Evolutionary conservation across 1,284 basidiomycete genomes (phyloP), one percentile per base, ranked within the genome.

Genomic region (Sanghuangporus baumii): DNA sequence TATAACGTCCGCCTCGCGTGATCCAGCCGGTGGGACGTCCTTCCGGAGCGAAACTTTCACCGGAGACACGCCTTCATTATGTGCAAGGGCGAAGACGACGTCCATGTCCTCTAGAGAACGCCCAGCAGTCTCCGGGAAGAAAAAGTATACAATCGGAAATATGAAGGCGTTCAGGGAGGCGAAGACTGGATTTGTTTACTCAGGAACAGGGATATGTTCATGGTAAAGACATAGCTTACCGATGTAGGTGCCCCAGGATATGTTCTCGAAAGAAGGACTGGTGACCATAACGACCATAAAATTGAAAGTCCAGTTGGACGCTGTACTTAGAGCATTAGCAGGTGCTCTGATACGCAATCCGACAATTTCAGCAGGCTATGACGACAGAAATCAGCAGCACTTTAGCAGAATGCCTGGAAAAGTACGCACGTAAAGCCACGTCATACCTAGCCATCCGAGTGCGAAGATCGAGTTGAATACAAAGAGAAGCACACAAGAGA

Each of bases 401-500:
- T 23, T 4, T 5, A 37, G 9, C 1, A 43, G 1, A 4, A 5
- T n/a, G 12, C 3, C 3, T n/a, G 23, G 36, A 41, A 6, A 40
- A 16, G 18, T 20, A 38, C 59, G 23, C 43, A 60, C 59, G 67
- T 85, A 85, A 61, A 87, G 74, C 84, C 86, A 87, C 6, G 87
- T 86, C 83, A 89, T 87, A 23, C 86, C 86, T 70, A 88, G 79
- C 86, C 86, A 88, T 41, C 86, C 87, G 62, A 88, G 76, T 0
- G 86, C 86, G 72, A 88, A 89, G 75, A 86, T 85, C 38, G 88
- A 80, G 69, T 89, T 87, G 73, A 88, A 89, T 38, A 86, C 73
- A 71, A 87, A 88, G 67, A 86, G 79, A 71, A 88, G 79, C 7
- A 84, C 80, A 1, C 83, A 78, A 36, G 83, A 85, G 11, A 81